phyloP scores from a whole-genome alignment of 2,329 filamentous ascomycete genomes.

The Neonectria ditissima region DNA sequence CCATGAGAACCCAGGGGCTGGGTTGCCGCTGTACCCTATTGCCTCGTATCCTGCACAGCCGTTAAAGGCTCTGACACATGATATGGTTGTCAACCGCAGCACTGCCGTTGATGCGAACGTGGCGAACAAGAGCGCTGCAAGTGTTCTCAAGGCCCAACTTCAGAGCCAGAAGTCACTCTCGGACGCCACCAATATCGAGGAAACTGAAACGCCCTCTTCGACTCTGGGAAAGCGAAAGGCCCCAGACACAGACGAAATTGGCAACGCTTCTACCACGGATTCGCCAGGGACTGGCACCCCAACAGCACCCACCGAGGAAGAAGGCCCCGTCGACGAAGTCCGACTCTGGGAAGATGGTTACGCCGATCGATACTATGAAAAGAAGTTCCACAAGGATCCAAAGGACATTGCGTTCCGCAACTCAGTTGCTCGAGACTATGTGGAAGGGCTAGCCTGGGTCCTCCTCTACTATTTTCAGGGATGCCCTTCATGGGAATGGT shows the following conservation, averaged over 20 bases:
- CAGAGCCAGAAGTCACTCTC: constrained; percentile 56
- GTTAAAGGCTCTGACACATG: constrained; percentile 78
- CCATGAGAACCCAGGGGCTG: constrained; percentile 50
- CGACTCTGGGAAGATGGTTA: constrained; percentile 96
- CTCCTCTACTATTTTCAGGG: constrained; percentile 98
- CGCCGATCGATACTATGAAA: constrained; percentile 94
- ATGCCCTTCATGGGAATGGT: constrained; percentile 99
- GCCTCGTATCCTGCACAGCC: constrained; percentile 65
- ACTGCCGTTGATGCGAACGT: constrained; percentile 75
- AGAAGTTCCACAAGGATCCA: constrained; percentile 90
- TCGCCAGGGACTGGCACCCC: constrained; percentile 62
- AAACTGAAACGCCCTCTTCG: constrained; percentile 58
- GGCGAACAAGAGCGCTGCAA: constrained; percentile 95
- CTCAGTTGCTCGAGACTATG: constrained; percentile 90
- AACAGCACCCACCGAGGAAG: constrained; percentile 67
- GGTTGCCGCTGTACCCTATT: constrained; percentile 53
- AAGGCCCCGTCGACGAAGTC: constrained; percentile 82
- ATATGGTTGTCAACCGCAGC: constrained; percentile 84
- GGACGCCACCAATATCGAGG: constrained; percentile 32
- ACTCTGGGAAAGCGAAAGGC: constrained; percentile 82
- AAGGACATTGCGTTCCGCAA: constrained; percentile 88
- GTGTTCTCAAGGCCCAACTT: constrained; percentile 84
- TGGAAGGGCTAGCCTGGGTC: constrained; percentile 95
- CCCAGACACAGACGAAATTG: constrained; percentile 72
- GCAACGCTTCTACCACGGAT: constrained; percentile 69